Percentiles rank a stretch among this genome's conserved stretches.
phyloP scores from a whole-genome alignment of 1,284 basidiomycete genomes.

The Irpex rosettiformis region DNA sequence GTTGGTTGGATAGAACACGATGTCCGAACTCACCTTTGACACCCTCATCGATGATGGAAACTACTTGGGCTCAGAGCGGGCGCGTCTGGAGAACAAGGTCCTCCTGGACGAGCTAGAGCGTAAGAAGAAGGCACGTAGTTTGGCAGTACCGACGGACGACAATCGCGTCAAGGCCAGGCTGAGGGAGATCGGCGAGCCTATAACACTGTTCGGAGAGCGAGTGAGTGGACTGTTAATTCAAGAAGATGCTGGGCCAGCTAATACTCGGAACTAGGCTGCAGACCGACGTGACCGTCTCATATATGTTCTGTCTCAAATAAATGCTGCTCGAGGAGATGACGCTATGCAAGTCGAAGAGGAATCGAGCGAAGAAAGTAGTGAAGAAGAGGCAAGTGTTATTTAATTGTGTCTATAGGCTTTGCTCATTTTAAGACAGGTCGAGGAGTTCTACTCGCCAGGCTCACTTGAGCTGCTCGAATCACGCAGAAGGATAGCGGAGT shows the following conservation, averaged over 20 bases:
- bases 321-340: constrained; percentile 74
- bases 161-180: constrained; percentile 85
- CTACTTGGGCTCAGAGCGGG: constrained; percentile 68
- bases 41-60: constrained; percentile 73
- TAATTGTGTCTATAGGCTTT: neutral
- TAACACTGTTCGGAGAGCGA: constrained; percentile 96
- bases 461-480: constrained; percentile 83
- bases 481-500: constrained; percentile 83
- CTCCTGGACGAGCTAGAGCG: constrained; percentile 91
- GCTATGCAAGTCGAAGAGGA: constrained; percentile 70
- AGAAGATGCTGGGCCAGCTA: constrained; percentile 10
- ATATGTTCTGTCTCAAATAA: constrained; percentile 87
- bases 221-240: constrained; percentile 46
- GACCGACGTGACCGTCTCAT: constrained; percentile 93
- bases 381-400: constrained; percentile 64
- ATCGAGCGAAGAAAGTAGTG: constrained; percentile 56
- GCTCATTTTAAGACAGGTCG: constrained; percentile 46
- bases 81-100: constrained; percentile 73
- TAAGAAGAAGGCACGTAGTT: constrained; percentile 88
- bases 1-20: constrained; percentile 24
- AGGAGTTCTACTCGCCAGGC: constrained; percentile 97
- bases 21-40: constrained; percentile 72
- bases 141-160: constrained; percentile 98
- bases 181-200: constrained; percentile 92
- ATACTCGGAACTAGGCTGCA: constrained; percentile 52